Conservation (phyloP, 257 asterid genomes). For the Thymus quinquecostatus region DNA sequence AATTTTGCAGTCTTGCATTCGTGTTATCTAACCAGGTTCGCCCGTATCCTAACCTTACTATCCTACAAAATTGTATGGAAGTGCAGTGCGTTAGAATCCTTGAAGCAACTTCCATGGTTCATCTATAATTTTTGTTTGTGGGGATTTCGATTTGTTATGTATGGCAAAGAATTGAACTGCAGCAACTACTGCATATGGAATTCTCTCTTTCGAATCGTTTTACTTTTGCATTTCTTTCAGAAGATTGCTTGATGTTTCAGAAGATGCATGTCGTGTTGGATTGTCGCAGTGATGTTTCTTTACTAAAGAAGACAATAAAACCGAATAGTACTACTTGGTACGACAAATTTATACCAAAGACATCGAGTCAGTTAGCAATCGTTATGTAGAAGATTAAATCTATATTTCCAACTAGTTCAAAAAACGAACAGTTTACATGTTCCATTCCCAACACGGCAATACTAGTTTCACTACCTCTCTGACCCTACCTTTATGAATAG, state of each 20-base stretch:
- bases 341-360: neutral
- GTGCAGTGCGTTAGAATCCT: neutral
- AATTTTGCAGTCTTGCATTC: neutral
- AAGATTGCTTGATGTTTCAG: no score
- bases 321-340: neutral
- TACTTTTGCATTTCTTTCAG: no score
- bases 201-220: neutral
- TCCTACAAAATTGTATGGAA: neutral
- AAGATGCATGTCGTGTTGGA: no score
- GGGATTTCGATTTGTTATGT: neutral
- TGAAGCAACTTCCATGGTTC: neutral
- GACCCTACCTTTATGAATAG: constrained; percentile 5
- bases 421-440: no score
- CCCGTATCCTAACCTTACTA: neutral
- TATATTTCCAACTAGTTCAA: neutral
- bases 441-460: no score
- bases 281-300: no score
- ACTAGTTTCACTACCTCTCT: no score
- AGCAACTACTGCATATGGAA: neutral
- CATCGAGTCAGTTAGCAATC: neutral
- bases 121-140: neutral
- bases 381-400: neutral
- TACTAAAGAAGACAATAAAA: neutral
- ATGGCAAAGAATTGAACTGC: neutral
- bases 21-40: neutral